These are phyloP conservation scores for Fraxinus greggii DNA, from an alignment of 305 asterid genomes.

Conservation along the genomic window DNA sequence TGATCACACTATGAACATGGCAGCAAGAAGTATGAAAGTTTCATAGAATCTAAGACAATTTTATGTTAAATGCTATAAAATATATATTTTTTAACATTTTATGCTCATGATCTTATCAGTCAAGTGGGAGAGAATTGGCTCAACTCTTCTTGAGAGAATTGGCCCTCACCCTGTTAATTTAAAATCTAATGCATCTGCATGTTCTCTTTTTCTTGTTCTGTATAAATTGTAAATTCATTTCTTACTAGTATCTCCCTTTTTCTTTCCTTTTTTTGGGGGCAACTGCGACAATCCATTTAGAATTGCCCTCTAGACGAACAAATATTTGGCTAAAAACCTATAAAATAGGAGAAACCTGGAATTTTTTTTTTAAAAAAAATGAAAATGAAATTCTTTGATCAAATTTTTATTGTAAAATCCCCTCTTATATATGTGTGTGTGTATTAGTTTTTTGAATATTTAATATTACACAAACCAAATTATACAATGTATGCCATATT, in stretches of 20 bases:
- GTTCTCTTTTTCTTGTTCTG: neutral
- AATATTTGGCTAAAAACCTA: neutral
- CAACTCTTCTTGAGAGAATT: neutral
- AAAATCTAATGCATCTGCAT: neutral
- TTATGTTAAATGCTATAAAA: neutral
- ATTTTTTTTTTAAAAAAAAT: too few relatives aligned
- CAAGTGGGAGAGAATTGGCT: neutral
- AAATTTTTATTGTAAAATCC: neutral
- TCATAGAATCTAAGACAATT: neutral
- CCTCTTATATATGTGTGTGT: neutral
- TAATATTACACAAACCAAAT: neutral
- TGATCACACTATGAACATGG: neutral
- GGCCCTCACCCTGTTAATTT: neutral
- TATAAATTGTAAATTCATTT: neutral
- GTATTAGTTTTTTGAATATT: neutral
- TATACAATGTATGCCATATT: neutral
- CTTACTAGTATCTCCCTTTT: neutral
- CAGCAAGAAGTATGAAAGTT: neutral
- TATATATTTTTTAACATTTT: neutral
- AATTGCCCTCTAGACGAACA: neutral
- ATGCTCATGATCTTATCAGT: neutral
- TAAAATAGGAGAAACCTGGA: neutral
- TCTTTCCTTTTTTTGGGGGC: neutral
- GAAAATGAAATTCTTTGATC: neutral
- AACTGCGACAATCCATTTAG: neutral